Percentiles rank a stretch among this genome's conserved stretches.
Conservation (phyloP, 345 rosid species). For the Brassica juncea region DNA sequence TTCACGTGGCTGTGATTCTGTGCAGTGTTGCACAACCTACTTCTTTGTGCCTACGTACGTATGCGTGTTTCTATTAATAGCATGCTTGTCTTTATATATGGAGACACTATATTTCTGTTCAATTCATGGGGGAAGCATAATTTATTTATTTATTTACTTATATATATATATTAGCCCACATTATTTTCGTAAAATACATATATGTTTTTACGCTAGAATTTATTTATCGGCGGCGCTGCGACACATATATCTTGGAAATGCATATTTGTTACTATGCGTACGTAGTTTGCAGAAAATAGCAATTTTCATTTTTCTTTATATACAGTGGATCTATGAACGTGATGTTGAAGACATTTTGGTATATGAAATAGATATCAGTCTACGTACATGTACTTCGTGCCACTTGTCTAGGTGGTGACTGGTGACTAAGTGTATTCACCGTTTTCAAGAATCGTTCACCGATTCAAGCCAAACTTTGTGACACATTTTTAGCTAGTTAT, state of each 20-base stretch:
- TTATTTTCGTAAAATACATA: background rate
- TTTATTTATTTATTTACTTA: no score
- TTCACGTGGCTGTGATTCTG: conserved; percentile 3
- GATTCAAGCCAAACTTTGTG: conserved; percentile 25
- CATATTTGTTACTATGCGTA: background rate
- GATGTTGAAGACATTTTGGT: background rate
- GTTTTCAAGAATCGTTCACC: conserved; percentile 11
- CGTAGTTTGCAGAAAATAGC: background rate
- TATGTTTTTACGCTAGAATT: background rate
- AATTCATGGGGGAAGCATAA: background rate
- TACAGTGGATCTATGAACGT: background rate
- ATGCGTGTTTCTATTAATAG: conserved; percentile 4
- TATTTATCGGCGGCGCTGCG: conserved; percentile 6
- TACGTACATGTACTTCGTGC: background rate
- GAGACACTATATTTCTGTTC: conserved; percentile 20
- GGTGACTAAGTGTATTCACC: background rate
- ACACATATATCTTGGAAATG: conserved; percentile 20
- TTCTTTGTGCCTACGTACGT: background rate
- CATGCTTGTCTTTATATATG: conserved; percentile 16
- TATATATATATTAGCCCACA: no score
- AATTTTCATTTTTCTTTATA: background rate
- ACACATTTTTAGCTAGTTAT: background rate
- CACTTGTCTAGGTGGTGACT: background rate
- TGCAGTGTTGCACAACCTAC: background rate
- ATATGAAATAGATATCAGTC: background rate